Evolutionary conservation across 2,329 filamentous ascomycete species (phyloP).

Genomic region (Atkinsonella hypoxylon): DNA sequence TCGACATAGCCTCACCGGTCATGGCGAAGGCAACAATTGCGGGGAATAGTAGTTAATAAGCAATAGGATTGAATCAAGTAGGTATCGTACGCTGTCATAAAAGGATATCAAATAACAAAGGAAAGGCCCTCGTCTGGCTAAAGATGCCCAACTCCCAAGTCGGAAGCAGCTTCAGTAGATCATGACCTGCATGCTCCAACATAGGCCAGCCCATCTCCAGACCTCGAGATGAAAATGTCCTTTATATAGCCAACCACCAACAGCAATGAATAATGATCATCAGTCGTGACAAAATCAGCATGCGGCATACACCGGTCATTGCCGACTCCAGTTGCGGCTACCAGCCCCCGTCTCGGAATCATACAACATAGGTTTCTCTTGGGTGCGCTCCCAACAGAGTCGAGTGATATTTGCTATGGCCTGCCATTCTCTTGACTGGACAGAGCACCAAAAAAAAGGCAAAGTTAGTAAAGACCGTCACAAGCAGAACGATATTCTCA

Average conservation of each 20-base stretch:
- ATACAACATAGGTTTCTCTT: neutral
- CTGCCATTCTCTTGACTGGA: neutral
- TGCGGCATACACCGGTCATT: neutral
- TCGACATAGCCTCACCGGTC: too few species aligned
- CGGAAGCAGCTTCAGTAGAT: too few species aligned
- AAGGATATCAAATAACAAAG: neutral
- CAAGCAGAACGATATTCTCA: neutral
- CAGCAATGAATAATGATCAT: neutral
- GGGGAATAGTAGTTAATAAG: neutral
- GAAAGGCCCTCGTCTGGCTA: neutral
- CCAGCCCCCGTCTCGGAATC: neutral
- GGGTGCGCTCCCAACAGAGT: neutral
- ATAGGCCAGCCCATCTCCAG: too few species aligned
- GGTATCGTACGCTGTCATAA: neutral
- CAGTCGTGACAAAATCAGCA: neutral
- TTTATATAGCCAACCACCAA: too few species aligned
- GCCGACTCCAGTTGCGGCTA: neutral
- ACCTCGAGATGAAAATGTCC: neutral
- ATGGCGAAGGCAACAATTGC: too few species aligned
- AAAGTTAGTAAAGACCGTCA: too few species aligned
- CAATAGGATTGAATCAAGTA: neutral
- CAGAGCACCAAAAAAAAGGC: neutral
- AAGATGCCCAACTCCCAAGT: too few species aligned
- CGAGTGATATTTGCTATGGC: neutral
- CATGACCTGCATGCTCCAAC: too few species aligned